Base-by-base conservation (phyloP, 345 rosid genomes). In the Salix dunnii region DNA sequence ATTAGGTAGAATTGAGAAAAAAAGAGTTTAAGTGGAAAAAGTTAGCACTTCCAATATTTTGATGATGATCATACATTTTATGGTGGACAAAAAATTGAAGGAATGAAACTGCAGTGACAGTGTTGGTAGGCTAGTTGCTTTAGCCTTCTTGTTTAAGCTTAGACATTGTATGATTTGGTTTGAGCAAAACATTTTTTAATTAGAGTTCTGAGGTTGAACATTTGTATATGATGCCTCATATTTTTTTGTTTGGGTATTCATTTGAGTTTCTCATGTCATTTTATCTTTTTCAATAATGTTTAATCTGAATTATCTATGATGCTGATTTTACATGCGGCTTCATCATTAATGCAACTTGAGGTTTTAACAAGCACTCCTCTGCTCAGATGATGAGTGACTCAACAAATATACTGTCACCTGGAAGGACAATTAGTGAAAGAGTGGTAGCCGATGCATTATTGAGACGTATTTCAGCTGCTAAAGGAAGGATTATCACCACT, bases 341-440 rank as follows among this genome's bases (percentile, higher is more conserved):
- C 38, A 3, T 38, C 33, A n/a, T 51, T 49, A 75, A 30, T 79
- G 65, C 43, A 67, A 35, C 38, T 70, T 27, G 71, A 60, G 53
- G 68, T 81, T 48, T 42, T 38, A 71, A 60, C 31, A 42, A 70
- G 79, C 65, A 27, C 49, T 12, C 58, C 20, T 3, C 6, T 82
- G 63, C 76, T 68, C 87, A 96, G 99, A 96, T 96, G 99, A 93
- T 93, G 99, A 96, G 98, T 67, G 99, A 96, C 84, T 96, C 99
- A 21, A 96, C 99, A 77, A 96, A 96, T 91, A 85, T 96, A 67
- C 77, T 96, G 78, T 91, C 99, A 51, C 97, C 98, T 70, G 99
- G 99, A 80, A 92, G 98, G 89, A 96, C 98, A 80, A 82, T 72
- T 65, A 96, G 99, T 65, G 98, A 96, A 84, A 85, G 86, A 42